Base-by-base conservation (phyloP, 257 asterid genomes). In the Solanum tarapatanum region DNA sequence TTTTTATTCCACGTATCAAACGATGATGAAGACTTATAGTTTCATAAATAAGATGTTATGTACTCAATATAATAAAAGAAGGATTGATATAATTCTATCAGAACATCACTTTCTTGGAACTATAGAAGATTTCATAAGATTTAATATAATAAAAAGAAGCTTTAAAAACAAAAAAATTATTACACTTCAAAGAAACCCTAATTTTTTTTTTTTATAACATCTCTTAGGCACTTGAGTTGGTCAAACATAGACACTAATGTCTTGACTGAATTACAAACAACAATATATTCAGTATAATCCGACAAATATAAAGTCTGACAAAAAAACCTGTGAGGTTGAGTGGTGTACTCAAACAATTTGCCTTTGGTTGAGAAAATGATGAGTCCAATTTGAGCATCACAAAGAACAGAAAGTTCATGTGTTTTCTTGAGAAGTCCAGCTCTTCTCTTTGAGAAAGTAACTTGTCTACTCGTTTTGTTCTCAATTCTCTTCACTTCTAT, bases 361-460 rank as follows among this genome's bases (percentile, higher is more conserved):
- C 98, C 98, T 91, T 89, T 94, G 91, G 83, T 93, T 7, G 98
- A 95, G 92, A 95, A 94, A 85, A 95, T 91, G 41, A 93, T 92
- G 6, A 95, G 94, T 0, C 95, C 98, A 36, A 94, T 93, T 73
- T 95, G 98, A 12, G 96, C 98, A 93, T 95, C 98, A 86, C 98
- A 95, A 12, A 94, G 95, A 43, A 94, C 96, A 1, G 98, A 94
- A 55, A 95, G 98, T 90, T 95, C 98, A n/a, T 94, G 98, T 0
- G 97, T 94, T 70, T 95, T 95, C 95, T 95, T 95, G 90, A 95
- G 86, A 87, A 95, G 88, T 2, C 98, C 97, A 1, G 94, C 86
- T 75, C 96, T 88, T 5, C 98, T 91, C 74, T 95, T 95, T 83
- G 98, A 94, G 87, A 94, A 95, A 6, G 98, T 95, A 2, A 94